A percentile compares a stretch with the other conserved stretches of the same genome.
These are phyloP conservation scores for Candida gigantensis DNA, from an alignment of 1,139 yeast species.

Conservation along the genomic window DNA sequence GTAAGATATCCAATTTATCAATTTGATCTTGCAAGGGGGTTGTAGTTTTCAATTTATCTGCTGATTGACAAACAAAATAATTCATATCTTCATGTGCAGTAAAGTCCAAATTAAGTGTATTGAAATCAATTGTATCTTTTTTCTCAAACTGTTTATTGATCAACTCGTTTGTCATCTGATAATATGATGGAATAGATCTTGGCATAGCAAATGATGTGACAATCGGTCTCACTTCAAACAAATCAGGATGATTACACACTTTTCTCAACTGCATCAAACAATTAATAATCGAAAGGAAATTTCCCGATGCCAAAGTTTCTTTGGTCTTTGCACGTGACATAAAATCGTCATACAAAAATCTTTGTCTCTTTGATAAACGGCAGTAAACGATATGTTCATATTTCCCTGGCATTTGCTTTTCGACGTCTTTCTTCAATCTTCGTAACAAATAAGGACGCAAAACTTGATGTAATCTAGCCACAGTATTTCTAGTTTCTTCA, in stretches of 20 bases:
- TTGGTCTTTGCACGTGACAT: constrained; percentile 96
- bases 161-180: constrained; percentile 41
- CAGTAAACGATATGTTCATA: constrained; percentile 94
- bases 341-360: constrained; percentile 92
- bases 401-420: constrained; percentile 98
- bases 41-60: constrained; percentile 49
- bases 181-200: constrained; percentile 59
- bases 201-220: constrained; percentile 84
- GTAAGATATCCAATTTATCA: constrained; percentile 33
- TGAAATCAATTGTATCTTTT: constrained; percentile 43
- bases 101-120: constrained; percentile 63
- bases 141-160: constrained; percentile 38
- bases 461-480: constrained; percentile 87
- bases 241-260: constrained; percentile 96
- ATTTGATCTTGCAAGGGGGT: constrained; percentile 47
- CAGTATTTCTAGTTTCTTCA: constrained; percentile 80
- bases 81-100: constrained; percentile 49
- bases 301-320: constrained; percentile 92
- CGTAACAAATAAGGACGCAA: constrained; percentile 88
- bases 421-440: constrained; percentile 93
- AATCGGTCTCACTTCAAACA: constrained; percentile 94
- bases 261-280: constrained; percentile 97
- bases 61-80: constrained; percentile 50
- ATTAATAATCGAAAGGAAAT: constrained; percentile 90
- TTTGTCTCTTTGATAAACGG: constrained; percentile 86